Base-by-base conservation (phyloP, 106 monocot genomes). In the Acorus gramineus region DNA sequence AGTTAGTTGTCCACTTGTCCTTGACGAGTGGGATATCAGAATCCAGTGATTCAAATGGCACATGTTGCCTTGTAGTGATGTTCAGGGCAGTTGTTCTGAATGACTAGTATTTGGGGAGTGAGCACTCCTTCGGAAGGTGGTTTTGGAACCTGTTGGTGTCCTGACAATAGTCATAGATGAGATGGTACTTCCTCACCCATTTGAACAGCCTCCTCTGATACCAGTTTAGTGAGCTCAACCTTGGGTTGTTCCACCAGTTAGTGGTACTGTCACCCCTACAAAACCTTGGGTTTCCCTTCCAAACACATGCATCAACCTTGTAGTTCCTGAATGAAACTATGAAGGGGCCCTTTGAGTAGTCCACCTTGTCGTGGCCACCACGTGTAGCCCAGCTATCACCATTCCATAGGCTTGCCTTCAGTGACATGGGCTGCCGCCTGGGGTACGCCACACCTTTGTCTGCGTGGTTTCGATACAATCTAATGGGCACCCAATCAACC, bases 401-500 rank as follows among this genome's bases (percentile, higher is more conserved):
- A 11, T 82, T 81, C 89, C 85, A 85, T 56, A 85, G 58, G 64
- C 84, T 85, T 42, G 63, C 71, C 62, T 69, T 76, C 42, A 89
- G 68, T 3, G 78, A 53, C 89, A 89, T 89, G 8, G 82, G 82
- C 62, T 79, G 85, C 71, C 71, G 59, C 43, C 62, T 73, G 0
- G 89, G 89, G 49, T 72, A 89, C 8, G 65, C 60, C 9, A 61
- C 85, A 4, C 82, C 89, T 45, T 81, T 74, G 71, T 79, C 79
- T 49, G 55, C 81, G 67, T 81, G 88, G 62, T 89, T 89, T 28
- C 62, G 70, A 51, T 77, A 85, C 14, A 85, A 67, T 44, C 89
- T 73, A 43, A 89, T 79, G 2, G 89, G 85, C 54, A 85, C 79
- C 85, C 79, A 68, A 59, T 89, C 89, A 50, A 89, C 85, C 79